Base-by-base conservation (phyloP, 441 rosid genomes). In the Populus hybrid region DNA sequence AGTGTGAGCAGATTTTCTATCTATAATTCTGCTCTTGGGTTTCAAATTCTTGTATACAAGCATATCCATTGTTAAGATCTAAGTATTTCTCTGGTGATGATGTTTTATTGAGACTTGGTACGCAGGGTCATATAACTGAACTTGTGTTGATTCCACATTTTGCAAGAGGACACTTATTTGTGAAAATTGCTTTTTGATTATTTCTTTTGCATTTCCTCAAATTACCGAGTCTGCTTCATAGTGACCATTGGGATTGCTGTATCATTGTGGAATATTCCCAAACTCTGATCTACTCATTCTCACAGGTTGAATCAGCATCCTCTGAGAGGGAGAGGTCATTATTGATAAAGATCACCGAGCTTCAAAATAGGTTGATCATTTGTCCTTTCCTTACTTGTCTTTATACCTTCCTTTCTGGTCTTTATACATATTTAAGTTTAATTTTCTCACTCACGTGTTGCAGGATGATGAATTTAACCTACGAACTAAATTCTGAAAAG, bases 321-420 rank as follows among this genome's bases (percentile, higher is more conserved):
- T 88, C 92, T 40, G 98, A 94, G 81, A 92, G 91, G 89, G 99
- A 97, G 87, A 87, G 87, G 19, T 74, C 83, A 76, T 83, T 97
- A 79, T 84, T 88, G 32, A 69, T 78, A 79, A 87, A 87, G 87
- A 90, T 97, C 71, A 74, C 92, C 3, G 98, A 93, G 79, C 92
- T 94, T 77, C 95, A 89, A 70, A 82, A 97, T 66, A 93, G 95
- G 98, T 35, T 73, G 79, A 89, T 81, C 61, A 74, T 75, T 75
- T 30, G 32, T 57, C 46, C 65, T 18, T 30, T 30, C 32, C 32
- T 30, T 30, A 30, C 32, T 30, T 30, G 32, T 30, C 4, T 30
- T 30, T 30, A 30, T 30, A 30, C 32, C 4, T 30, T 3, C 42
- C n/a, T 78, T 40, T 82, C 59, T 78, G 64, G 21, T 61, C 32